Percentiles rank a stretch among this genome's conserved stretches.
Evolutionary conservation across 1,284 basidiomycete species (phyloP).

Genomic region (Rhodotorula sp.): DNA sequence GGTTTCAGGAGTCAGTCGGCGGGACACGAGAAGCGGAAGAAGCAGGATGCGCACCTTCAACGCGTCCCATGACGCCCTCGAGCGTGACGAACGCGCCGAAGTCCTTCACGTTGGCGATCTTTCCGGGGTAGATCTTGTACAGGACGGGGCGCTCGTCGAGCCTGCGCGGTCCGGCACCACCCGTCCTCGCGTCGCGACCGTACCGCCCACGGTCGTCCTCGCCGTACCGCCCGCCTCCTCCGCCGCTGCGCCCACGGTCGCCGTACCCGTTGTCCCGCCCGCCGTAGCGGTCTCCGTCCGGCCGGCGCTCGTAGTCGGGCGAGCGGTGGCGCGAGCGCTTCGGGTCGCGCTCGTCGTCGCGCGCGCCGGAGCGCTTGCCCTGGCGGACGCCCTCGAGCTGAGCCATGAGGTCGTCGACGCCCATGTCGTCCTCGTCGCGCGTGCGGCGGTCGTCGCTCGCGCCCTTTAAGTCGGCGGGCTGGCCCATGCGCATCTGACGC

Average conservation of each 20-base stretch:
- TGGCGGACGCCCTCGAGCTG: conserved; percentile 59
- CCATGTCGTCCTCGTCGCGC: conserved; percentile 28
- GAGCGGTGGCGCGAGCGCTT: conserved; percentile 34
- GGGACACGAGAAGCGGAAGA: background rate
- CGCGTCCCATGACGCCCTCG: conserved; percentile 80
- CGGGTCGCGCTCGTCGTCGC: conserved; percentile 54
- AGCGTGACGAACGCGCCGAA: conserved; percentile 92
- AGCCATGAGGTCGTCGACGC: conserved; percentile 39
- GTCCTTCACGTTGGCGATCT: conserved; percentile 82
- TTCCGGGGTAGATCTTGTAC: conserved; percentile 93
- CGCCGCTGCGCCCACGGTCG: conserved; percentile 47
- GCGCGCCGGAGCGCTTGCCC: conserved; percentile 50
- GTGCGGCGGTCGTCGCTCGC: conserved; percentile 55
- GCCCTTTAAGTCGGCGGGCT: conserved; percentile 50
- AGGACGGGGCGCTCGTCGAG: conserved; percentile 81
- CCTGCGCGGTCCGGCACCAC: conserved; percentile 32
- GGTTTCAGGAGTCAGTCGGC: conserved; percentile 14
- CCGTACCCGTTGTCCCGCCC: conserved; percentile 45
- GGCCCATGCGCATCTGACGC: conserved; percentile 21
- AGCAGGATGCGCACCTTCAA: conserved; percentile 68
- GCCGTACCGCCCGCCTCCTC: conserved; percentile 26
- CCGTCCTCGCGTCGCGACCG: conserved; percentile 28
- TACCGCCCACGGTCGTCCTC: conserved; percentile 12
- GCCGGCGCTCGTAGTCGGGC: conserved; percentile 31
- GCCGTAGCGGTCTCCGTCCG: conserved; percentile 44